Base-by-base conservation (phyloP, 140 eudicot genomes). In the Cichorium intybus region DNA sequence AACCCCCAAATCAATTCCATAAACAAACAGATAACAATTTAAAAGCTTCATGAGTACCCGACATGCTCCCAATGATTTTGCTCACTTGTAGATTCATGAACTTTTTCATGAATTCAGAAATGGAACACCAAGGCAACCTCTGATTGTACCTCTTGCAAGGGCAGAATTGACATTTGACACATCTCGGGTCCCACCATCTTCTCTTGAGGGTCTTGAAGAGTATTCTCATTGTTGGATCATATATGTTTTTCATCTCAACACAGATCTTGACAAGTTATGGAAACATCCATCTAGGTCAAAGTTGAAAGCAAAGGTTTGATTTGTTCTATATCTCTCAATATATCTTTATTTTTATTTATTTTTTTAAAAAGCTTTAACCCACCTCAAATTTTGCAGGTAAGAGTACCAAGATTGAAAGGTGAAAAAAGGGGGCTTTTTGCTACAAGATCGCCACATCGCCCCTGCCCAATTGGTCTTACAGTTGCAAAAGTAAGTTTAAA, bases 371-470 rank as follows among this genome's bases (percentile, higher is more conserved):
- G 51, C 28, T 55, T 48, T 12, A 33, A 39, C 60, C 21, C 20
- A n/a, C 9, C 15, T 66, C 24, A 56, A 22, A 59, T 49, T 22
- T 60, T 33, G 64, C 56, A 92, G 98, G 99, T 88, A 26, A 85
- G 99, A 73, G 96, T 88, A 56, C 99, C 99, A 48, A 83, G 93
- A 45, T 60, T 93, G 69, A 78, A 85, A 74, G 99, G 99, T 75
- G 97, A 66, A 71, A 93, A 79, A 76, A 85, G 62, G 85, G 99
- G 99, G 39, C 82, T 93, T 8, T 88, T 85, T 88, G 95, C 99
- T 64, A 93, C 99, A 59, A 81, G 99, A 84, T 80, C 99, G 60
- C 99, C 99, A 6, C 99, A 93, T 77, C 99, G 99, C 51, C 97
- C 90, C 4, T 85, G 93, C 78, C 97, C 99, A 22, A 88, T 93